Conservation (phyloP, 768 basidiomycete species). For the Mycena galericulata region DNA sequence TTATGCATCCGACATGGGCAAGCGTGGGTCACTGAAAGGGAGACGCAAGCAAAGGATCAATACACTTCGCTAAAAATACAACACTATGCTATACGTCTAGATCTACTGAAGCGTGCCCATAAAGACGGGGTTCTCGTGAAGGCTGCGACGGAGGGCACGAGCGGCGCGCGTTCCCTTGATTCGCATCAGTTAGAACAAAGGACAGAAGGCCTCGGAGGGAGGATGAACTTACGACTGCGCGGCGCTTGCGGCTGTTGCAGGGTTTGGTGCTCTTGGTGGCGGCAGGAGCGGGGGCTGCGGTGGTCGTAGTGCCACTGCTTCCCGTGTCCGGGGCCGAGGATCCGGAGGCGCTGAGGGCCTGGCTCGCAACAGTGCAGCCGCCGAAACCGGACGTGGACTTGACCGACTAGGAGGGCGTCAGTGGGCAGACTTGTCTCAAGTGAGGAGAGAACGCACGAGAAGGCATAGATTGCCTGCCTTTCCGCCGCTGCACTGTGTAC, state of each 20-base stretch:
- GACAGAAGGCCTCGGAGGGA: neutral
- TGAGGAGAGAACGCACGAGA: conserved; percentile 23
- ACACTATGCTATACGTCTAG: neutral
- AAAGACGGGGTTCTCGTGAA: conserved; percentile 25
- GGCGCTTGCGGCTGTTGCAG: too few relatives aligned
- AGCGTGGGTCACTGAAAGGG: too few relatives aligned
- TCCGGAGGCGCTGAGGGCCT: neutral
- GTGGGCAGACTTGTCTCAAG: neutral
- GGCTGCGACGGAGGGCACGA: conserved; percentile 11
- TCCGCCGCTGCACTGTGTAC: conserved; percentile 49
- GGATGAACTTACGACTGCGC: neutral
- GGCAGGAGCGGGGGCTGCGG: neutral
- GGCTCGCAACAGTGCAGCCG: conserved; percentile 26
- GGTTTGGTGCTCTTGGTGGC: conserved; percentile 14
- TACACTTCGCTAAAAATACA: neutral
- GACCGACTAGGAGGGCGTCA: conserved; percentile 17
- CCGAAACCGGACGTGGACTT: conserved; percentile 31
- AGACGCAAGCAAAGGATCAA: too few relatives aligned
- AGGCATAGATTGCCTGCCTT: conserved; percentile 43
- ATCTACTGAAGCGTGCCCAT: neutral
- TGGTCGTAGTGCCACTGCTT: neutral
- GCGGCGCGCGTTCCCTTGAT: conserved; percentile 19
- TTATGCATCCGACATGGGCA: too few relatives aligned
- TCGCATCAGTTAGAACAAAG: neutral
- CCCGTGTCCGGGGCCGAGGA: too few relatives aligned